phyloP scores from a whole-genome alignment of 2,329 filamentous ascomycete genomes.

The Pezicula rhizophila region DNA sequence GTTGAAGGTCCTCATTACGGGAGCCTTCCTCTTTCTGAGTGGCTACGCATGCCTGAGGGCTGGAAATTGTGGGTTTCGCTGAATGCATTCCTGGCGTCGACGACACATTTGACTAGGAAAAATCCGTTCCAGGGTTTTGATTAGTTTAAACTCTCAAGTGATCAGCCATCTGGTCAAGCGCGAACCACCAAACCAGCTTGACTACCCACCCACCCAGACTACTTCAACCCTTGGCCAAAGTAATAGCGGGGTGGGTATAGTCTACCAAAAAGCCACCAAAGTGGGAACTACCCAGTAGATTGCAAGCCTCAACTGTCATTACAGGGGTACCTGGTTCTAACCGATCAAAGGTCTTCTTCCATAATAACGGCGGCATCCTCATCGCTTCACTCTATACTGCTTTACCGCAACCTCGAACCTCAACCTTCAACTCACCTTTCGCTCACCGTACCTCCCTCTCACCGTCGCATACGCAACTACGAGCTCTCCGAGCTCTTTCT shows the following conservation, averaged over 20 bases:
- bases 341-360: too few relatives aligned
- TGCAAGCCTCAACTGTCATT: too few relatives aligned
- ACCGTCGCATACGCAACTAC: conserved; percentile 8
- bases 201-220: conserved; percentile 6
- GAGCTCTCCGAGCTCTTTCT: conserved; percentile 4
- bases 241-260: not conserved
- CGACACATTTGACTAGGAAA: not conserved
- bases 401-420: not conserved
- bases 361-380: too few relatives aligned
- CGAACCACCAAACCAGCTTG: conserved; percentile 6
- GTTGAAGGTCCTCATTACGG: not conserved
- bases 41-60: not conserved
- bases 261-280: too few relatives aligned
- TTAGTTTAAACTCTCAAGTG: too few relatives aligned
- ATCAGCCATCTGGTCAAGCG: not conserved
- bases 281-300: too few relatives aligned
- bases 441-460: conserved; percentile 5
- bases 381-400: too few relatives aligned
- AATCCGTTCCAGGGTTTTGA: too few relatives aligned
- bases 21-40: not conserved
- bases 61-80: not conserved
- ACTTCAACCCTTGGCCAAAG: not conserved
- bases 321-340: too few relatives aligned
- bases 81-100: not conserved
- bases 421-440: conserved; percentile 8